phyloP scores from a whole-genome alignment of 2,329 filamentous ascomycete genomes.

The Chrysoporthe deuterocubensis region DNA sequence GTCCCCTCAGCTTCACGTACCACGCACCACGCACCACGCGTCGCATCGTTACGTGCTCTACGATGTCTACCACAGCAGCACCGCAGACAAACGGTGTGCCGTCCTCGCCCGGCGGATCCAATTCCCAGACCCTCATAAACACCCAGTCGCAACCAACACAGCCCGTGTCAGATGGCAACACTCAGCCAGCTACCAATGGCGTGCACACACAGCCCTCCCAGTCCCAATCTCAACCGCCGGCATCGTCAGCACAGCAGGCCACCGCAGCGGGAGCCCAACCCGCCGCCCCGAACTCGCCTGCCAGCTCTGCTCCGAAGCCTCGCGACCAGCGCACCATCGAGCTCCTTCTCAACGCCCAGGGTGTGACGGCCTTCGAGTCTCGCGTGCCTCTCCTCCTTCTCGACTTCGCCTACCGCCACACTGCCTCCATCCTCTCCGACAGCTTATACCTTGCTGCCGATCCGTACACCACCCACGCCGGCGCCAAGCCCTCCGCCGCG shows the following conservation, averaged over 20 bases:
- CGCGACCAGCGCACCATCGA: slow-evolving; percentile 81
- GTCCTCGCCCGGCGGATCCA: slow-evolving; percentile 42
- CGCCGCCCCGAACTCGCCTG: slow-evolving; percentile 36
- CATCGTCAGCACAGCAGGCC: slow-evolving; percentile 31
- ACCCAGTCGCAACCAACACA: slow-evolving; percentile 30
- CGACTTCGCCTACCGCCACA: slow-evolving; percentile 86
- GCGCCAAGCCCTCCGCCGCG: slow-evolving; percentile 53
- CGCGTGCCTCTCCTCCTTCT: slow-evolving; percentile 82
- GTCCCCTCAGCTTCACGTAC: neutral
- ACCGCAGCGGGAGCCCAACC: slow-evolving; percentile 32
- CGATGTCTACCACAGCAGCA: slow-evolving; percentile 38
- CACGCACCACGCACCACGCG: neutral
- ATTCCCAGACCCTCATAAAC: slow-evolving; percentile 31
- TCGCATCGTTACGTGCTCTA: slow-evolving; percentile 16
- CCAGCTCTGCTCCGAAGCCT: slow-evolving; percentile 60
- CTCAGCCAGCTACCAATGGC: slow-evolving; percentile 37
- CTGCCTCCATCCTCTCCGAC: slow-evolving; percentile 71
- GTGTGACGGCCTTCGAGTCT: slow-evolving; percentile 79
- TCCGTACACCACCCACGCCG: slow-evolving; percentile 66
- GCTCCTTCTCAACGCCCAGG: slow-evolving; percentile 77
- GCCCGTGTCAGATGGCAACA: slow-evolving; percentile 30
- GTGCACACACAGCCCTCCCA: slow-evolving; percentile 34
- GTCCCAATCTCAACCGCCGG: slow-evolving; percentile 33
- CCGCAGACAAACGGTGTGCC: slow-evolving; percentile 60
- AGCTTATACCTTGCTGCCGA: slow-evolving; percentile 71